Base-by-base conservation (phyloP, 2,329 filamentous ascomycete genomes). In the Rutstroemia sp. region DNA sequence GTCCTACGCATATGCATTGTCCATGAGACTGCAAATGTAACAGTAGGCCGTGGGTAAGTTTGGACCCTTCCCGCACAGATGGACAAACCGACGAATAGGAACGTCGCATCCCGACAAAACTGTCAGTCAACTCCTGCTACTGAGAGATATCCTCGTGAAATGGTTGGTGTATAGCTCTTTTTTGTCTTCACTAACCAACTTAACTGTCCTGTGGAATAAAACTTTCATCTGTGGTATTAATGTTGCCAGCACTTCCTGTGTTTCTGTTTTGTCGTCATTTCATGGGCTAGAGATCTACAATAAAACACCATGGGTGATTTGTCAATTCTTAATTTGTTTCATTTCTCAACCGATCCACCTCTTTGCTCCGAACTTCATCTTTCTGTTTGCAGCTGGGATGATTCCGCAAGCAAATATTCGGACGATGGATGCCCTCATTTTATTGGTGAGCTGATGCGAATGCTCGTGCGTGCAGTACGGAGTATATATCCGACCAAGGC, bases 311-410 rank as follows among this genome's bases (percentile, higher is more conserved):
- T 9, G 30, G 30, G 7, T 46, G n/a, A 41, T 27, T 54, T 42
- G 19, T 42, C 39, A 8, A 42, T 14, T 46, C 19, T 9, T 46
- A 25, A 54, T 30, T 54, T 54, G 52, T 54, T 49, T 54, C 45
- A 54, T 49, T 54, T 54, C 37, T 42, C 18, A 10, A 5, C 46
- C 37, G 30, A 38, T 48, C 42, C 30, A 54, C 51, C 16, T 34
- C 23, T 53, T 16, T 34, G 14, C 25, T 25, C 25, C 34, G 41
- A 16, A 37, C 45, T n/a, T 25, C 37, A 39, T 47, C 19, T 48
- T 49, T 49, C 23, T 16, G 38, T 25, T 30, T 18, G 25, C 41
- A n/a, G 30, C 50, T 21, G 41, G 50, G 27, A 45, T 45, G n/a
- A 45, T 45, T 34, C 27, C 39, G 39, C 30, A 18, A 52, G 14